These are phyloP conservation scores for Nicotiana obtusifolia DNA, from an alignment of 257 asterid genomes.

Conservation along the genomic window DNA sequence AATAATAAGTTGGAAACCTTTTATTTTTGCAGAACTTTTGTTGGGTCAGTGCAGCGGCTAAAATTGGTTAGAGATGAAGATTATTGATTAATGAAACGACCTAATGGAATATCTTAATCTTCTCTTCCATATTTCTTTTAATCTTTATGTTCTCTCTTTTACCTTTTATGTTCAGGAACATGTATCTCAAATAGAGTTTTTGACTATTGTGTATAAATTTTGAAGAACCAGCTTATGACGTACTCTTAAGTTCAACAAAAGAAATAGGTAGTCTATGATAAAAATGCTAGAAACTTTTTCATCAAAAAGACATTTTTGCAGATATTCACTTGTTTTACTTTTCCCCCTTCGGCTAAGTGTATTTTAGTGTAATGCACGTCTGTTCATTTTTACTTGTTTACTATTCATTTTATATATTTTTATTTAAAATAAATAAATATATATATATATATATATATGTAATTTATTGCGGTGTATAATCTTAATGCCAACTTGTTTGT, in stretches of 20 bases:
- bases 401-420: no score
- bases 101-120: not conserved
- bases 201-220: not conserved
- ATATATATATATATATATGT: no score
- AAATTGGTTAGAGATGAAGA: constrained; percentile 38
- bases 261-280: not conserved
- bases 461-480: no score
- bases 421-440: no score
- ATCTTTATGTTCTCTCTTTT: not conserved
- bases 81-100: not conserved
- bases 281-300: not conserved
- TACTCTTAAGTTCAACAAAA: not conserved
- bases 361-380: no score
- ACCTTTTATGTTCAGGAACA: not conserved
- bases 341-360: not conserved
- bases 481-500: no score
- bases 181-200: not conserved
- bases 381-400: no score
- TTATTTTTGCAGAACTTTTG: constrained; percentile 40
- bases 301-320: not conserved
- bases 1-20: not conserved
- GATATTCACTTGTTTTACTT: not conserved
- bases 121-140: not conserved
- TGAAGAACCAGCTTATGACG: not conserved
- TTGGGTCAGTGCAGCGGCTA: constrained; percentile 40